These are phyloP conservation scores for Rhodamnia rubescens DNA, from an alignment of 345 rosid genomes.

Conservation along the genomic window DNA sequence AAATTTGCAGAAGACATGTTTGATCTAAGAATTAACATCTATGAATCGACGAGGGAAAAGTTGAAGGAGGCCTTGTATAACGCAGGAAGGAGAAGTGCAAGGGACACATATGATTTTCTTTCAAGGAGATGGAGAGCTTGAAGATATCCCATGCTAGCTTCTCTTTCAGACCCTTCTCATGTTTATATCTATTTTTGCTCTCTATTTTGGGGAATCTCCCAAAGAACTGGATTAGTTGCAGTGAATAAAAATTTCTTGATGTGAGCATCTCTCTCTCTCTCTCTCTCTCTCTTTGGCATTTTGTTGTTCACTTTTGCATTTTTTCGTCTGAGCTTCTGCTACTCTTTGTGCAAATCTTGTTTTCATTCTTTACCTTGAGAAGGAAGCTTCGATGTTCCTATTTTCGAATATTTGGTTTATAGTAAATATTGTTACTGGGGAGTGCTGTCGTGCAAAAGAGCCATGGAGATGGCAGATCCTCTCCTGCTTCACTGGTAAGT, in stretches of 20 bases:
- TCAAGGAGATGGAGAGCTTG: slow-evolving; percentile 31
- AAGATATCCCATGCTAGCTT: background rate
- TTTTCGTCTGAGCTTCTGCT: background rate
- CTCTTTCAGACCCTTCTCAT: background rate
- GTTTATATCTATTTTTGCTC: background rate
- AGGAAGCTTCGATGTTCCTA: background rate
- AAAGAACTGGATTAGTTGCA: background rate
- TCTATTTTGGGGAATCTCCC: background rate
- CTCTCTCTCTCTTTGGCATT: background rate
- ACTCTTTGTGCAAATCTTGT: background rate
- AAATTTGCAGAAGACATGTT: slow-evolving; percentile 37
- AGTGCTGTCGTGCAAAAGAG: background rate
- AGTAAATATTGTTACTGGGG: background rate
- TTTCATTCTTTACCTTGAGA: background rate
- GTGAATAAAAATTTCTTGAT: background rate
- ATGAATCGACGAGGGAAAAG: slow-evolving; percentile 36
- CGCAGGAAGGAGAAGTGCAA: slow-evolving; percentile 16
- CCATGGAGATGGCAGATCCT: background rate
- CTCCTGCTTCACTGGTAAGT: background rate
- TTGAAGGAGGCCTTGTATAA: slow-evolving; percentile 27
- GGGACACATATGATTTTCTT: slow-evolving; percentile 36
- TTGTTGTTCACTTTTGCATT: background rate
- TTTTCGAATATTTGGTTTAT: background rate
- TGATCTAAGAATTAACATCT: slow-evolving; percentile 23
- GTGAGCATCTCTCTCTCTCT: background rate